Base-by-base conservation (phyloP, 1,139 yeast species). In the Wickerhamomyces sp. region DNA sequence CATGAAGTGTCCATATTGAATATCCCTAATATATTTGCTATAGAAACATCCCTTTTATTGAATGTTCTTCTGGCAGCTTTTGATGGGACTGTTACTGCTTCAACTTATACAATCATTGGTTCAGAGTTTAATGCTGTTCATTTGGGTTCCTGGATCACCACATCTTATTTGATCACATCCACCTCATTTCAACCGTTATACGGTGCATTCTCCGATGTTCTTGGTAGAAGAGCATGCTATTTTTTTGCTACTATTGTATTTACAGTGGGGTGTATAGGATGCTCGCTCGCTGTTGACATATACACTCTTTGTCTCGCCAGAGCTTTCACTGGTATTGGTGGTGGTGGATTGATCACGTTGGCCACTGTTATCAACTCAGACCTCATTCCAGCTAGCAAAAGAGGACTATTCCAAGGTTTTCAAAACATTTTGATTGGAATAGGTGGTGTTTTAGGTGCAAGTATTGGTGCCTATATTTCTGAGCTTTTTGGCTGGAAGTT, bases 171-270 rank as follows among this genome's bases (percentile, higher is more conserved):
- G 34, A 63, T 78, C 13, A 68, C 82, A 7, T 71, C 74, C 33
- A 74, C 82, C 0, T 75, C 81, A 4, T 72, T 77, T 49, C 83
- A 78, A 59, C 96, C 95, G 1, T 62, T 87, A 13, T 85, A 80
- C 49, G 95, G 95, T 16, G 81, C 84, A 49, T 65, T 86, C 36
- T 79, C 89, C 9, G 95, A 86, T 53, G 81, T 85, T 28, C 82
- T 82, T 53, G 95, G 95, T n/a, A 70, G 94, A 52, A 79, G 76
- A 54, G 51, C 55, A 8, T 64, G 74, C 45, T 64, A 75, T 21
- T 51, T 75, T 21, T 59, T 71, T 36, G 74, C 78, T 45, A 72
- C 70, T 33, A 42, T 55, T 5, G 49, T 65, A 19, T 77, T 77
- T 45, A 72, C 72, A 0, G 34, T 74, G 13, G 83, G 82, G 6